A percentile compares a stretch with the other conserved stretches of the same genome.
These are phyloP conservation scores for Mortierella sp. DNA, from an alignment of 371 early-diverging fungal genomes.

Conservation along the genomic window DNA sequence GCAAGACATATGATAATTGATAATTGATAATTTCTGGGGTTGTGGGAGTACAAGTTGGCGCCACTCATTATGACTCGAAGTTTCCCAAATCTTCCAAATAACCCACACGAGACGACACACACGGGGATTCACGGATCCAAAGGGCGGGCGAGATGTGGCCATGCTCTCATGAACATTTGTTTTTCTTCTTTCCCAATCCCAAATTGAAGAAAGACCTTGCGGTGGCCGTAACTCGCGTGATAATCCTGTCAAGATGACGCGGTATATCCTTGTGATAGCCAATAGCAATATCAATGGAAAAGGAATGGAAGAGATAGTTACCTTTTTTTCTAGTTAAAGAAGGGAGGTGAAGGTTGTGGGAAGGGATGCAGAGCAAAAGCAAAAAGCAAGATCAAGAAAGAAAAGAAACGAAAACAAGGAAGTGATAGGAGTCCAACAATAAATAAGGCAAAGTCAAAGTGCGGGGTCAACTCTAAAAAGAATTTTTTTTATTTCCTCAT, in stretches of 20 bases:
- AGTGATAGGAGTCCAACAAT: not conserved
- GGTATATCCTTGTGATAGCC: not conserved
- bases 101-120: not conserved
- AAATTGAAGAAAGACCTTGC: not conserved
- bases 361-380: slow-evolving; percentile 6
- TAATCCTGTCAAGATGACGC: not conserved
- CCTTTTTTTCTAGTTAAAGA: slow-evolving; percentile 32
- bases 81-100: not conserved
- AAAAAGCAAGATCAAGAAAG: slow-evolving; percentile 13
- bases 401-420: slow-evolving; percentile 13
- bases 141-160: not conserved
- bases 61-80: slow-evolving; percentile 7
- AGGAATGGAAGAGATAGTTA: slow-evolving; percentile 15
- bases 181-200: not conserved
- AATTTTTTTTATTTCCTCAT: not conserved
- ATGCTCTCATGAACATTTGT: not conserved
- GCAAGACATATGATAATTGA: not conserved
- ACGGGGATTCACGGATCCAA: slow-evolving; percentile 21
- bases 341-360: not conserved
- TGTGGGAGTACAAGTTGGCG: not conserved
- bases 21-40: slow-evolving; percentile 1
- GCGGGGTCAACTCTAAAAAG: slow-evolving; percentile 38
- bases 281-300: not conserved
- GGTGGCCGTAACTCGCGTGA: not conserved
- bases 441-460: slow-evolving; percentile 23